Conservation (phyloP, 768 basidiomycete genomes). For the Baorangia bicolor region DNA sequence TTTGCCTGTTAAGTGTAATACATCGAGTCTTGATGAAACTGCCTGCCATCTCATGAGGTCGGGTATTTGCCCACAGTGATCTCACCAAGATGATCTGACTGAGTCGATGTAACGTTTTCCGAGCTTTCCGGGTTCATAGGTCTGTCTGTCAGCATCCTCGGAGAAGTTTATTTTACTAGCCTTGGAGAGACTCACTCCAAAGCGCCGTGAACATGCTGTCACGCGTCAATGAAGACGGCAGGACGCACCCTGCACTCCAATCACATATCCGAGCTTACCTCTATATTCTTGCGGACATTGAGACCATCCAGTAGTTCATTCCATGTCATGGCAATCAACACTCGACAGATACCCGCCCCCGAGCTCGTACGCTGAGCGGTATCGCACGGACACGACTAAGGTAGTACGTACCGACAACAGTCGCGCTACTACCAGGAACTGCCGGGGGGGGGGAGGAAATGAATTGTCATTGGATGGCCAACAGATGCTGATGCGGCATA, state of each 20-base stretch:
- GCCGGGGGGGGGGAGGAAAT: neutral
- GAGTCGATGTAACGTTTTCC: neutral
- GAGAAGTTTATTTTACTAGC: too few relatives aligned
- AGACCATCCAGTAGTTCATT: neutral
- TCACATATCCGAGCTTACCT: neutral
- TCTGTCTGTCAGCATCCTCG: neutral
- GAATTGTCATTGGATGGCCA: neutral
- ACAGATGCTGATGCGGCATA: neutral
- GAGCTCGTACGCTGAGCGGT: neutral
- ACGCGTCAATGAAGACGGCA: neutral
- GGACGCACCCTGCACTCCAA: neutral
- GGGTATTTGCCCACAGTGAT: neutral
- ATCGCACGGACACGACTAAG: neutral
- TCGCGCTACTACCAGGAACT: neutral
- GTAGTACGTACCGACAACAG: neutral
- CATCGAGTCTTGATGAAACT: neutral
- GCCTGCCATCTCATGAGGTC: neutral
- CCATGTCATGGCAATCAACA: neutral
- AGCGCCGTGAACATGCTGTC: neutral
- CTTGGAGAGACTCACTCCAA: neutral
- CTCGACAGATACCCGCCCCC: too few relatives aligned
- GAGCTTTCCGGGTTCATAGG: neutral
- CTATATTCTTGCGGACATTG: neutral
- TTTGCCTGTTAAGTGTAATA: neutral
- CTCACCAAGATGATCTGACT: neutral